Percentiles rank a stretch among this genome's conserved stretches.
These are phyloP conservation scores for Begonia masoniana DNA, from an alignment of 306 rosid genomes.

Conservation along the genomic window DNA sequence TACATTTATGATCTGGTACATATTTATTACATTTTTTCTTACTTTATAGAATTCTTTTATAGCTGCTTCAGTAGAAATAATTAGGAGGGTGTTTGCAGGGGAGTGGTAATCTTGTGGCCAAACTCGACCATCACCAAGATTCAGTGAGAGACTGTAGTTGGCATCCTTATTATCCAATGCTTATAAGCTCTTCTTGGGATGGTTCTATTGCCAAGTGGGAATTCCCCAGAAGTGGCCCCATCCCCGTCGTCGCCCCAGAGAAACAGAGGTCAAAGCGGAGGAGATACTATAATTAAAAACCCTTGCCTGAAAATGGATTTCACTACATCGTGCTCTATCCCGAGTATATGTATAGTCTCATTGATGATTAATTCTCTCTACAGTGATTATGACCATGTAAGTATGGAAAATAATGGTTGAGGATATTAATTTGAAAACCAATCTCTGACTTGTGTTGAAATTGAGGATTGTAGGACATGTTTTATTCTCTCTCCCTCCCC, in stretches of 20 bases:
- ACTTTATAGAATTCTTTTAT: background rate
- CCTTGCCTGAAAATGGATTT: no score
- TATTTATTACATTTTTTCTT: background rate
- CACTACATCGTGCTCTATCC: background rate
- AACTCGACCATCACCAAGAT: slow-evolving; percentile 61
- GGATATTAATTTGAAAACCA: no score
- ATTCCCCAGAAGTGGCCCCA: slow-evolving; percentile 28
- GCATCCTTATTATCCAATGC: slow-evolving; percentile 65
- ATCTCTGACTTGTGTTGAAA: no score
- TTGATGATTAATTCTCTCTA: no score
- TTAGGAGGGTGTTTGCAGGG: slow-evolving; percentile 24
- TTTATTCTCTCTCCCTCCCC: no score
- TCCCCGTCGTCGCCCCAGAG: background rate
- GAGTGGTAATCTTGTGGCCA: slow-evolving; percentile 59
- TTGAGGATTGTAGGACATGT: no score
- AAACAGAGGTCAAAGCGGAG: slow-evolving; percentile 12
- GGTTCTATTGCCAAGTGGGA: slow-evolving; percentile 75
- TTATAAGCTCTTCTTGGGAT: slow-evolving; percentile 83
- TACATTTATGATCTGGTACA: slow-evolving; percentile 80
- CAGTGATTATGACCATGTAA: no score
- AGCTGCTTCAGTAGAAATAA: background rate
- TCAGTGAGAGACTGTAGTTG: slow-evolving; percentile 87
- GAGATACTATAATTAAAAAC: slow-evolving; percentile 14
- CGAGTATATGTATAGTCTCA: no score
- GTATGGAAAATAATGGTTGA: no score